A percentile compares a stretch with the other conserved stretches of the same genome.
phyloP scores from a whole-genome alignment of 345 rosid genomes.

The Eucalyptus marginata region DNA sequence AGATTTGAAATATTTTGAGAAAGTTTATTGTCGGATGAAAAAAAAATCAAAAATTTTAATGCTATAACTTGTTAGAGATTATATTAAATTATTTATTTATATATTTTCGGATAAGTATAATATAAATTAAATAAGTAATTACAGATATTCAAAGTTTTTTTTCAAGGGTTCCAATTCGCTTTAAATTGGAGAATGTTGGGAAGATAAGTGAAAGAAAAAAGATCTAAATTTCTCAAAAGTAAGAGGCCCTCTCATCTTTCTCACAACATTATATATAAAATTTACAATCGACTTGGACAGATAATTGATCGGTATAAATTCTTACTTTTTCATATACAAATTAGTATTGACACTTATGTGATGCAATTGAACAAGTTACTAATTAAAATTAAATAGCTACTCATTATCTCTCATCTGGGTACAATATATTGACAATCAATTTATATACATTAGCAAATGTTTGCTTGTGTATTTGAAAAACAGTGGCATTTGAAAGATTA shows the following conservation, averaged over 20 bases:
- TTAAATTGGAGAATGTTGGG: not conserved
- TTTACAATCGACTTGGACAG: fast-evolving
- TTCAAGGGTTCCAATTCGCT: not conserved
- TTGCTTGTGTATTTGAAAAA: not conserved
- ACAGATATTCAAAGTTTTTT: not conserved
- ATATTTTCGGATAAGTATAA: not conserved
- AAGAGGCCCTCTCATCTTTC: not conserved
- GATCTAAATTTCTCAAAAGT: not conserved
- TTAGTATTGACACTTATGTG: fast-evolving
- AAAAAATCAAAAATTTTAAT: not conserved
- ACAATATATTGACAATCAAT: not conserved
- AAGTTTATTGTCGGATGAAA: not conserved
- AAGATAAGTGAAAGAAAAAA: not conserved
- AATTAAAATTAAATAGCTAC: not conserved
- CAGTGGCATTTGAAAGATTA: not conserved
- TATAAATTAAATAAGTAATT: not conserved
- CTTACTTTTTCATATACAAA: not conserved
- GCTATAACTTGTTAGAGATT: fast-evolving
- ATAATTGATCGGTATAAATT: not conserved
- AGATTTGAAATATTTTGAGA: not conserved
- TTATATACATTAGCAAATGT: not conserved
- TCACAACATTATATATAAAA: no score
- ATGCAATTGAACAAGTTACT: not conserved
- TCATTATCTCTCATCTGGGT: not conserved
- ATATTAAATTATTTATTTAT: not conserved